A percentile compares a stretch with the other conserved stretches of the same genome.
Evolutionary conservation across 2,329 filamentous ascomycete species (phyloP).

Genomic region (Xylaria sp.): DNA sequence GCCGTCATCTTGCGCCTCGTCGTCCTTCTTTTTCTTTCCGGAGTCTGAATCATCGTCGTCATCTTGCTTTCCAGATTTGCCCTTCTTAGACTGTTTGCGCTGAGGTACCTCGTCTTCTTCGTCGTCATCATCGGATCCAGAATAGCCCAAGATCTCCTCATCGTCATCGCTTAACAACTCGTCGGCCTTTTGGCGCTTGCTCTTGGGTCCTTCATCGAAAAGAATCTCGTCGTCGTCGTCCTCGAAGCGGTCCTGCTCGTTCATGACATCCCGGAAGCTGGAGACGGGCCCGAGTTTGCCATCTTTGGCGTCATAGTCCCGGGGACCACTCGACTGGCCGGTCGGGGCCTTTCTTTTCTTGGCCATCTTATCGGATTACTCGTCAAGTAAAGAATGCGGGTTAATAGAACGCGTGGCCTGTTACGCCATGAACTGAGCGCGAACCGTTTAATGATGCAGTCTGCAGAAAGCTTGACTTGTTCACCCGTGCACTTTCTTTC

Average conservation of each 20-base stretch:
- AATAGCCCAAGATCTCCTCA: slow-evolving; percentile 52
- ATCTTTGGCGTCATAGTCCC: slow-evolving; percentile 51
- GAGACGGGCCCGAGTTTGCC: slow-evolving; percentile 56
- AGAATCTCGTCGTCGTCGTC: slow-evolving; percentile 79
- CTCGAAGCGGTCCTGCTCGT: slow-evolving; percentile 93
- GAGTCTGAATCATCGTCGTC: slow-evolving; percentile 35
- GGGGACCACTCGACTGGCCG: slow-evolving; percentile 44
- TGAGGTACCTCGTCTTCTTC: slow-evolving; percentile 36
- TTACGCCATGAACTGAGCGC: background rate
- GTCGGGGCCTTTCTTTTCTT: slow-evolving; percentile 65
- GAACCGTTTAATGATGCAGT: background rate
- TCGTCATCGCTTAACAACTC: slow-evolving; percentile 51
- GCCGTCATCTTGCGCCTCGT: slow-evolving; percentile 51
- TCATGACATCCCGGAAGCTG: slow-evolving; percentile 77
- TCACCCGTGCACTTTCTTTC: too few relatives aligned
- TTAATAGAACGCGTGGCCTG: background rate
- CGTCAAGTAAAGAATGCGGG: background rate
- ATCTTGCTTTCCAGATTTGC: slow-evolving; percentile 23
- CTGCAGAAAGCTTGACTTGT: too few relatives aligned
- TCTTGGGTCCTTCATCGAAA: slow-evolving; percentile 72
- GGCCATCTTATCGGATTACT: slow-evolving; percentile 41
- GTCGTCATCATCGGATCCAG: slow-evolving; percentile 50
- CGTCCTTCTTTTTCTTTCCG: slow-evolving; percentile 46
- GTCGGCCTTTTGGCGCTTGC: slow-evolving; percentile 68
- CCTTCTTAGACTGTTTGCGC: slow-evolving; percentile 38